Conservation (phyloP, 352 stramenopile genomes). For the Phytopythium helicoides region DNA sequence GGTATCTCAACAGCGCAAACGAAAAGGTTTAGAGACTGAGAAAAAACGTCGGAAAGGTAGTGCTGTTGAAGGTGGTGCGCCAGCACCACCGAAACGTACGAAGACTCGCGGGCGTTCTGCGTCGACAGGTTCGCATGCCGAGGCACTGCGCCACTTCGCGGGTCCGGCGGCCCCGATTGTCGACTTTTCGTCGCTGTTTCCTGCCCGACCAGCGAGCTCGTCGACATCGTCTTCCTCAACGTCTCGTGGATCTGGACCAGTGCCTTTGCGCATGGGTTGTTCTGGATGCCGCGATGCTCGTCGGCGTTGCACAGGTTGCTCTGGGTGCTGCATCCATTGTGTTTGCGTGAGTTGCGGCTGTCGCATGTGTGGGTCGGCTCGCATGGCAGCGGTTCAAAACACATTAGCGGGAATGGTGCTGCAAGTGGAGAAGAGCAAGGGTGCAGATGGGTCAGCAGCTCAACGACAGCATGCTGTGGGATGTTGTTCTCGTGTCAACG, state of each 20-base stretch:
- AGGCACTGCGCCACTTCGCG: constrained; percentile 1
- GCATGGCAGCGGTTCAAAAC: constrained; percentile 54
- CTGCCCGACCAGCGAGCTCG: background rate
- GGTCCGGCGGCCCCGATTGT: background rate
- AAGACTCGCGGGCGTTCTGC: constrained; percentile 1
- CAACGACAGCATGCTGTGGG: constrained; percentile 25
- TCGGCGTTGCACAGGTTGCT: constrained; percentile 60
- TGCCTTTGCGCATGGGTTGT: constrained; percentile 58
- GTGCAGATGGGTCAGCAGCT: constrained; percentile 47
- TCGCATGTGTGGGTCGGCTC: constrained; percentile 70
- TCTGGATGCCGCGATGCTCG: constrained; percentile 58
- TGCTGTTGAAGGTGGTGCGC: background rate
- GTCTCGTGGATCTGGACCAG: constrained; percentile 8
- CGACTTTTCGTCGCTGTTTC: constrained; percentile 3
- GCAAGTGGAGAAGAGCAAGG: constrained; percentile 56
- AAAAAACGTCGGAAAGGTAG: constrained; percentile 6
- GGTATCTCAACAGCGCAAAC: constrained; percentile 5
- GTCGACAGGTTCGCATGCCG: background rate
- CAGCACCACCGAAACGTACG: background rate
- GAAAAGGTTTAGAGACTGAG: constrained; percentile 2
- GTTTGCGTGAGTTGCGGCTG: constrained; percentile 68
- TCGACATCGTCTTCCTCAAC: constrained; percentile 1
- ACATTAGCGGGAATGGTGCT: constrained; percentile 52
- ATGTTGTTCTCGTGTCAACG: constrained; percentile 36
- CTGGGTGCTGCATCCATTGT: constrained; percentile 66